Evolutionary conservation across 2,329 filamentous ascomycete species (phyloP).

Genomic region (Aspergillus latus): DNA sequence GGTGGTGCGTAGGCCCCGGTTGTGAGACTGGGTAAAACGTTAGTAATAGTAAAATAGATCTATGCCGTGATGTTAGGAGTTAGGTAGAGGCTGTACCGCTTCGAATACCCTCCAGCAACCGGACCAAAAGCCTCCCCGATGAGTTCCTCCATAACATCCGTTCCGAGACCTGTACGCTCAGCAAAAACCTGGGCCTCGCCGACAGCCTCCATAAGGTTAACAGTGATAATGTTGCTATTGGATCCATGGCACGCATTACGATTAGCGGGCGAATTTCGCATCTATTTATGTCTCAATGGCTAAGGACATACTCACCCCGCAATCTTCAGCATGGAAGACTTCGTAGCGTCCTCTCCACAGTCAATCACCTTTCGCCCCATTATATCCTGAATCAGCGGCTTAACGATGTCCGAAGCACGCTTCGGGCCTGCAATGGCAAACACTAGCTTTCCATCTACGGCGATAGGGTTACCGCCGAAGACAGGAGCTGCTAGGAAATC

Average conservation of each 20-base stretch:
- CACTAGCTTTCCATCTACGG: slow-evolving; percentile 47
- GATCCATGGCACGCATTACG: no score
- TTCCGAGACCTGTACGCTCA: slow-evolving; percentile 47
- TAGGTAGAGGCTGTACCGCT: slow-evolving; percentile 29
- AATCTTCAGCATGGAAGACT: slow-evolving; percentile 47
- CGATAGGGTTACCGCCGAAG: slow-evolving; percentile 47
- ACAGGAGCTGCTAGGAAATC: slow-evolving; percentile 45
- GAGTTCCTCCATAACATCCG: slow-evolving; percentile 43
- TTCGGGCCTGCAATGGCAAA: slow-evolving; percentile 45
- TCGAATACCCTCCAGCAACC: slow-evolving; percentile 45
- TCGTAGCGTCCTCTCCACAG: slow-evolving; percentile 46
- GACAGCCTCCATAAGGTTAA: slow-evolving; percentile 48
- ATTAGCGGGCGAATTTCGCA: neutral
- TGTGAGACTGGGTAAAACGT: slow-evolving; percentile 35
- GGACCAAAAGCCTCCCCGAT: slow-evolving; percentile 47
- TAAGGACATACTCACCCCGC: slow-evolving; percentile 34
- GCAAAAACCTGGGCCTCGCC: slow-evolving; percentile 50
- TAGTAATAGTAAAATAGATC: neutral
- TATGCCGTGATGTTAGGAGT: no score
- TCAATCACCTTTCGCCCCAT: slow-evolving; percentile 46
- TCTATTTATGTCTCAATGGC: neutral
- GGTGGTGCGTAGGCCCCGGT: slow-evolving; percentile 45
- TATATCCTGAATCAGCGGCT: slow-evolving; percentile 45
- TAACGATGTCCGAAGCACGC: slow-evolving; percentile 34
- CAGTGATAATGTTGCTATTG: slow-evolving; percentile 43